Conservation (phyloP, 139 green algal genomes). For the Chlamydomonas sp. region DNA sequence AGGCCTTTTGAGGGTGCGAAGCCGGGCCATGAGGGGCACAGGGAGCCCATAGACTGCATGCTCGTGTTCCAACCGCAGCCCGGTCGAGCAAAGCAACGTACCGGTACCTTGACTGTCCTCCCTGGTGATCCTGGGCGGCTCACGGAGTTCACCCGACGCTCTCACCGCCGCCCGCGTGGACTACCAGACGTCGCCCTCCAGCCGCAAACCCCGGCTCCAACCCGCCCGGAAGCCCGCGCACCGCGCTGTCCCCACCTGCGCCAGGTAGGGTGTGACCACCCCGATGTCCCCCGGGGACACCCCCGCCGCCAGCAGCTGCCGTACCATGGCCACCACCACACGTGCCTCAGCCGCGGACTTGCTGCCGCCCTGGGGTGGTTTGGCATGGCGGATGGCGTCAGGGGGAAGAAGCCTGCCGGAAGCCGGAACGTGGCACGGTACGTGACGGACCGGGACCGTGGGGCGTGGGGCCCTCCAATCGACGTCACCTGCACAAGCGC, state of each 20-base stretch:
- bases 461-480: neutral
- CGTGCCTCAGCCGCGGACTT: conserved; percentile 62
- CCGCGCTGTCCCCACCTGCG: conserved; percentile 58
- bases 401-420: no score
- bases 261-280: conserved; percentile 87
- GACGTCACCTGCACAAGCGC: neutral
- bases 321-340: conserved; percentile 61
- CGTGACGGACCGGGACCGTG: neutral
- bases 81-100: neutral
- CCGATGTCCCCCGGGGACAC: conserved; percentile 64
- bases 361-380: conserved; percentile 26
- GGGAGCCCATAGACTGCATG: no score
- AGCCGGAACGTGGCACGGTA: neutral
- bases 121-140: neutral
- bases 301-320: conserved; percentile 59
- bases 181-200: neutral
- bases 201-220: neutral
- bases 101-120: neutral
- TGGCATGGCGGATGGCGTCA: no score
- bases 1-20: no score
- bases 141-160: neutral
- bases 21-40: no score
- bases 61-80: no score
- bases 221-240: no score
- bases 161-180: neutral